phyloP scores from a whole-genome alignment of 805 yeast species.

The Cyberlindnera sargentensis region DNA sequence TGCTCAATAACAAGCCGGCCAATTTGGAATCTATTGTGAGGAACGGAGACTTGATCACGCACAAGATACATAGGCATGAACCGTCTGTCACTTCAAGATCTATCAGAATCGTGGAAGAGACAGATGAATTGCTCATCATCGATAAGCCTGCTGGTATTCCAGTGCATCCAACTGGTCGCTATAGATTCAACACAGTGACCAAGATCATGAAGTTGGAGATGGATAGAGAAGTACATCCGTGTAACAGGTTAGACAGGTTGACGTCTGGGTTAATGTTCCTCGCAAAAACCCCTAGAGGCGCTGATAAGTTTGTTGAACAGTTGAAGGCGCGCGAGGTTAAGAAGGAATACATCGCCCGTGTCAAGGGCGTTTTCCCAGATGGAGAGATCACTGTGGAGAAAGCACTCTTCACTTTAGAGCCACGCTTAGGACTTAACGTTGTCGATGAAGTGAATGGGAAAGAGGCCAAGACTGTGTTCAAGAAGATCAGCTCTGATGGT shows the following conservation, averaged over 20 bases:
- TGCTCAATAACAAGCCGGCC: conserved; percentile 63
- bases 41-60: conserved; percentile 80
- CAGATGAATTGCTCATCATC: conserved; percentile 70
- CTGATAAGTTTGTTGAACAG: conserved; percentile 62
- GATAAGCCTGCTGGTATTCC: conserved; percentile 96
- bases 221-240: conserved; percentile 59
- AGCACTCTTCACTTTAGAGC: conserved; percentile 66
- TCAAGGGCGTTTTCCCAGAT: conserved; percentile 79
- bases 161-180: conserved; percentile 90
- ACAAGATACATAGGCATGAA: conserved; percentile 79
- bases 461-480: conserved; percentile 67
- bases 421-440: conserved; percentile 58
- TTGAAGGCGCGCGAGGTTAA: conserved; percentile 48
- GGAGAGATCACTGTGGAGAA: conserved; percentile 50
- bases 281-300: conserved; percentile 36
- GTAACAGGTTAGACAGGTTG: conserved; percentile 82
- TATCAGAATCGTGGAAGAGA: conserved; percentile 38
- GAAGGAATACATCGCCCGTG: conserved; percentile 76
- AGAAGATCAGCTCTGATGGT: conserved; percentile 19
- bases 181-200: conserved; percentile 68
- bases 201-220: conserved; percentile 68
- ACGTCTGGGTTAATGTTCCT: conserved; percentile 90
- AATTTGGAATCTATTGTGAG: conserved; percentile 54
- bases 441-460: conserved; percentile 37
- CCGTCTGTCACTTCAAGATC: conserved; percentile 40